Evolutionary conservation across 176 grass and related monocot species (phyloP).

Genomic region (Musa schizocarpa): DNA sequence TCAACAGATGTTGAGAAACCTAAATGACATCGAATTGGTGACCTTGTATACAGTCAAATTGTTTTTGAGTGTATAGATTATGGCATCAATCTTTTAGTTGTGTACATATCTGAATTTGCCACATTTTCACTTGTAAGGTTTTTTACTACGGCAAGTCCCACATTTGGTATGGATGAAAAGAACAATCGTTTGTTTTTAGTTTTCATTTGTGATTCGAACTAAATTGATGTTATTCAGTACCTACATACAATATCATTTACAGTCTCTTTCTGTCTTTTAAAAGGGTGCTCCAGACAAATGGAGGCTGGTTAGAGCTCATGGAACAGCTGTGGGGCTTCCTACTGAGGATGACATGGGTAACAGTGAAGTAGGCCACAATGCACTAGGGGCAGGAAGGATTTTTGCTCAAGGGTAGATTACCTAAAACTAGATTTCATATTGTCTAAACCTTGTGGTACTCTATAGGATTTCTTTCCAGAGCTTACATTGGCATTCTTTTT

Average conservation of each 20-base stretch:
- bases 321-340: conserved; percentile 82
- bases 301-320: conserved; percentile 88
- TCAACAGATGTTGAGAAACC: too few species aligned
- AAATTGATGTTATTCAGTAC: background rate
- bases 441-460: background rate
- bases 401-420: conserved; percentile 73
- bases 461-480: background rate
- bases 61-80: too few species aligned
- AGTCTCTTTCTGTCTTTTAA: background rate
- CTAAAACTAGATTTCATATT: background rate
- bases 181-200: too few species aligned
- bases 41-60: too few species aligned
- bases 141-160: too few species aligned
- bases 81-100: too few species aligned
- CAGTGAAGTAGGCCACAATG: conserved; percentile 97
- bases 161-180: too few species aligned
- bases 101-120: too few species aligned
- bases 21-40: too few species aligned
- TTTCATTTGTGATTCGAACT: background rate
- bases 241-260: background rate
- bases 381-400: conserved; percentile 85
- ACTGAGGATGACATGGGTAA: conserved; percentile 95
- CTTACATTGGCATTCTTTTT: background rate
- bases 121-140: too few species aligned
- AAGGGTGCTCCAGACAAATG: conserved; percentile 86